phyloP scores from a whole-genome alignment of 2,329 filamentous ascomycete species.

The Pestalotiopsis sp. region DNA sequence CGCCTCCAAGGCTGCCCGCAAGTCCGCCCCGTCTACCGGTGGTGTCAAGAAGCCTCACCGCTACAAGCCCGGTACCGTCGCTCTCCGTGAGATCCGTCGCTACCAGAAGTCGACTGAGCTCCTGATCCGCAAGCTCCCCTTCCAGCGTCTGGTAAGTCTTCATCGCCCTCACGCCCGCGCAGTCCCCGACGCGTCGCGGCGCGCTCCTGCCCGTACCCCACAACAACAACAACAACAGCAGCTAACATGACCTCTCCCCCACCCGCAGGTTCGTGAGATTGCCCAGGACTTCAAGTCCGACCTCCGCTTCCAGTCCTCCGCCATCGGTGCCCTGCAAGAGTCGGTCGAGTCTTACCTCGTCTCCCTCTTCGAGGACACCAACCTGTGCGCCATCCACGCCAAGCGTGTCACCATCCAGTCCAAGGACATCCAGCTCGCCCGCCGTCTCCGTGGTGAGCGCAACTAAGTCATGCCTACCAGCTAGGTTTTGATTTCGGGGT shows the following conservation, averaged over 20 bases:
- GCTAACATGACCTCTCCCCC: conserved; percentile 21
- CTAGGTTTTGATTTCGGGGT: conserved; percentile 24
- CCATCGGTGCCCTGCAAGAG: conserved; percentile 96
- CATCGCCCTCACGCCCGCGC: neutral
- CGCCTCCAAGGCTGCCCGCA: conserved; percentile 98
- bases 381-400: conserved; percentile 97
- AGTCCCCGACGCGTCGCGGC: neutral
- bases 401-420: conserved; percentile 98
- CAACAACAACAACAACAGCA: neutral
- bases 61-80: conserved; percentile 90
- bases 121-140: conserved; percentile 94
- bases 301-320: conserved; percentile 96
- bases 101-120: conserved; percentile 98
- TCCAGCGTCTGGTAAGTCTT: conserved; percentile 80
- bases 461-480: conserved; percentile 59
- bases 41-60: conserved; percentile 96
- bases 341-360: conserved; percentile 98
- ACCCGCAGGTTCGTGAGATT: conserved; percentile 78
- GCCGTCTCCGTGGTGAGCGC: conserved; percentile 91
- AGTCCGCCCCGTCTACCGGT: conserved; percentile 95
- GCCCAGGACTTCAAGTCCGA: conserved; percentile 95
- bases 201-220: neutral
- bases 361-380: conserved; percentile 97
- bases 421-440: conserved; percentile 96
- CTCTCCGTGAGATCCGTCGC: conserved; percentile 96